Base-by-base conservation (phyloP, 306 rosid genomes). In the Hippophae tibetana region DNA sequence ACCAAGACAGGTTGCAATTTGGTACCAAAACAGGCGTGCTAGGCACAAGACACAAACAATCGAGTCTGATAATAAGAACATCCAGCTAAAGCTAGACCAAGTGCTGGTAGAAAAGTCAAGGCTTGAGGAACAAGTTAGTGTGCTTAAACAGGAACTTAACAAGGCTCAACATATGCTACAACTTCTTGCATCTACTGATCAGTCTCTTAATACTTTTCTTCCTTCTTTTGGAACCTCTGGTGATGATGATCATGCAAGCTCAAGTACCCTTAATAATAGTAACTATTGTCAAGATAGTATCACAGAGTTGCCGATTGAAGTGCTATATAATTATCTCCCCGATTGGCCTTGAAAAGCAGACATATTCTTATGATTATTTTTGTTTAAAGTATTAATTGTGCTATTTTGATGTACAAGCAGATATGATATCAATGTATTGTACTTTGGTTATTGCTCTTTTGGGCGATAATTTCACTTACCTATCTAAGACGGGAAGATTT, bases 1-100 rank as follows among this genome's bases (percentile, higher is more conserved):
- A 10, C 47, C 56, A 6, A 61, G 66, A 50, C 66, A 61, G 66
- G 48, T 61, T 9, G 56, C 56, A 40, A 14, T 61, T 23, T 61
- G 66, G 66, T 61, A 38, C 57, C 66, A 61, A 42, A 61, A 61
- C 47, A n/a, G 66, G 44, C 66, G 56, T 38, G 66, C 56, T 47
- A 27, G 66, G 10, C 47, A 61, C 9, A 61, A 50, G 44, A 61
- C 56, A 0, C 55, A 61, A 47, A 40, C 56, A 10, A 41, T 61
- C 5, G 66, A 61, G 57, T 49, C 13, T 7, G 66, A 61, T 49
- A 48, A 61, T 47, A 40, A 56, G 13, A n/a, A 46, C 43, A 61
- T 61, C 46, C 40, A 50, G 47, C 38, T 61, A 18, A 13, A 14
- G 47, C 66, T 61, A 13, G 66, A 61, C 8, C 42, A 49, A 8